Percentiles rank a stretch among this genome's conserved stretches.
Conservation (phyloP, 257 asterid species). For the Lavandula angustifolia region DNA sequence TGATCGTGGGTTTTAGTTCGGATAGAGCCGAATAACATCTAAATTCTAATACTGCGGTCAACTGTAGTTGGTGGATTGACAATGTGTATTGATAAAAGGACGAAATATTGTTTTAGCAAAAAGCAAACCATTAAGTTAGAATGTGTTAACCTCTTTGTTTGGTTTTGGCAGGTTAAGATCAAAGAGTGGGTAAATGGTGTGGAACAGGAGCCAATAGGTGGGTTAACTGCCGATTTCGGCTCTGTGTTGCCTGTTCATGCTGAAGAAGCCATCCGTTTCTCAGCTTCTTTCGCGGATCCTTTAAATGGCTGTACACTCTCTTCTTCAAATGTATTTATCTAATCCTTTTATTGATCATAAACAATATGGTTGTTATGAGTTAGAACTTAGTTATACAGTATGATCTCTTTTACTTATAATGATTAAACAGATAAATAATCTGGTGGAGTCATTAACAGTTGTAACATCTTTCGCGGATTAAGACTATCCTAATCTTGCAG, state of each 20-base stretch:
- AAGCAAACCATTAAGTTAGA: background rate
- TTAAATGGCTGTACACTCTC: slow-evolving; percentile 60
- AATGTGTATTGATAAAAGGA: background rate
- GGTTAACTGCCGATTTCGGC: slow-evolving; percentile 79
- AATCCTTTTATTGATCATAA: background rate
- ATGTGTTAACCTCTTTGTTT: slow-evolving; percentile 15
- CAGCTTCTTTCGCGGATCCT: slow-evolving; percentile 57
- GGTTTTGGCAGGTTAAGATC: slow-evolving; percentile 66
- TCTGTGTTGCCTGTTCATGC: slow-evolving; percentile 57
- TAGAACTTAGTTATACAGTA: slow-evolving; percentile 19
- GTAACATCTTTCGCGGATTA: background rate
- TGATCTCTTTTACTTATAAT: background rate
- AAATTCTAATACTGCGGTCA: slow-evolving; percentile 15
- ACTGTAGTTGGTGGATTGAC: slow-evolving; percentile 10
- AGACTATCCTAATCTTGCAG: slow-evolving; percentile 41
- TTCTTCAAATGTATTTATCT: slow-evolving; percentile 54
- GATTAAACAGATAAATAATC: background rate
- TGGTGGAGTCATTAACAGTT: background rate
- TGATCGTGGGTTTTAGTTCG: background rate
- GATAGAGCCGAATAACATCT: slow-evolving; percentile 13
- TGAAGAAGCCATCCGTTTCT: slow-evolving; percentile 48
- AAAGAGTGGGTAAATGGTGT: slow-evolving; percentile 62
- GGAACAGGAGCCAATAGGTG: slow-evolving; percentile 59
- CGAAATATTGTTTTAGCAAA: background rate
- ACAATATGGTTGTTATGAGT: background rate